phyloP scores from a whole-genome alignment of 2,329 filamentous ascomycete genomes.

The Sclerotinia borealis region DNA sequence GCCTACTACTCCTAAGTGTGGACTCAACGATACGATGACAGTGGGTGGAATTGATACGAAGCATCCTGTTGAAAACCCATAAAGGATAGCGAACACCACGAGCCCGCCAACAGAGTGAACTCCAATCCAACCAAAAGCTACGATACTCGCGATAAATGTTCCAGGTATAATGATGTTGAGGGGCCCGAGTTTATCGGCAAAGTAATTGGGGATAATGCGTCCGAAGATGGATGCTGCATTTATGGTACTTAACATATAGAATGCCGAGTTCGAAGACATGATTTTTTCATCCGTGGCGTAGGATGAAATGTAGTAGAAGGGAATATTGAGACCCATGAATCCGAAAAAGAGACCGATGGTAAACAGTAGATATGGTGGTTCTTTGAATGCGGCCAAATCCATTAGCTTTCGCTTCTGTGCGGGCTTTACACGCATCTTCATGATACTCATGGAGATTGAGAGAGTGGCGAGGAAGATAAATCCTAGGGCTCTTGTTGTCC shows the following conservation, averaged over 20 bases:
- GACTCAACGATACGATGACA: slow-evolving; percentile 12
- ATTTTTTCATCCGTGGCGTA: slow-evolving; percentile 16
- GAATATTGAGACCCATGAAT: slow-evolving; percentile 21
- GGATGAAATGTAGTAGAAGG: slow-evolving; percentile 21
- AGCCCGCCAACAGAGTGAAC: slow-evolving; percentile 15
- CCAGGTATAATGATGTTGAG: slow-evolving; percentile 33
- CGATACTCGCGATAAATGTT: slow-evolving; percentile 12
- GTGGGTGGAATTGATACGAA: slow-evolving; percentile 19
- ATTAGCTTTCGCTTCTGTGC: slow-evolving; percentile 33
- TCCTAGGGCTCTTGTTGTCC: slow-evolving; percentile 26
- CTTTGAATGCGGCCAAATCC: slow-evolving; percentile 10
- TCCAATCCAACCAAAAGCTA: slow-evolving; percentile 16
- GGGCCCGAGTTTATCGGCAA: slow-evolving; percentile 19
- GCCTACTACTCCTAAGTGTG: slow-evolving; percentile 12
- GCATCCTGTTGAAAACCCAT: slow-evolving; percentile 19
- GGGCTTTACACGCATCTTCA: slow-evolving; percentile 54
- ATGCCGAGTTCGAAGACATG: slow-evolving; percentile 14
- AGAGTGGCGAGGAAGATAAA: slow-evolving; percentile 24
- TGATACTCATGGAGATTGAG: slow-evolving; percentile 24
- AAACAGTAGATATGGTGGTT: slow-evolving; percentile 19
- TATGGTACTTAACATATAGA: slow-evolving; percentile 21
- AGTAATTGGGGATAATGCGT: slow-evolving; percentile 17
- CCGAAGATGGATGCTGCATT: slow-evolving; percentile 23
- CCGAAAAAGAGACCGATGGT: slow-evolving; percentile 45
- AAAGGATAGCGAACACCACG: slow-evolving; percentile 16